Evolutionary conservation across 2,329 filamentous ascomycete species (phyloP).

Genomic region (Ophiocordyceps sinensis): DNA sequence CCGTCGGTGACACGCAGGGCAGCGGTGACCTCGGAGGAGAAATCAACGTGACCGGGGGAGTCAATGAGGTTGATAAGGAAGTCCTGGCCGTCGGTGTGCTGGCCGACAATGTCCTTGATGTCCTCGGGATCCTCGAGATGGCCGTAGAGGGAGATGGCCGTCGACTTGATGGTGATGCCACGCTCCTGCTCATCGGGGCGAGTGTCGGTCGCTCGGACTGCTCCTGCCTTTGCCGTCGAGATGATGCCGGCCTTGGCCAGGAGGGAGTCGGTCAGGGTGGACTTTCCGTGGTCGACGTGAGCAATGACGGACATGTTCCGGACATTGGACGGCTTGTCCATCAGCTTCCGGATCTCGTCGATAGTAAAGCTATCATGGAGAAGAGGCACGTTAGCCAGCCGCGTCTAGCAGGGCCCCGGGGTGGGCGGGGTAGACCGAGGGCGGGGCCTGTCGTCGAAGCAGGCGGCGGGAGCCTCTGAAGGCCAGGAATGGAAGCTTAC

Average conservation of each 20-base stretch:
- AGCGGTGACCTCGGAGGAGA: conserved; percentile 98
- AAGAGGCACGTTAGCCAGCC: conserved; percentile 31
- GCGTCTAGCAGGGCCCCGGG: conserved; percentile 16
- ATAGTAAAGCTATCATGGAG: conserved; percentile 72
- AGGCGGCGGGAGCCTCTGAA: neutral
- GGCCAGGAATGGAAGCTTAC: conserved; percentile 47
- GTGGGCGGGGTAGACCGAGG: conserved; percentile 19
- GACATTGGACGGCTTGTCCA: conserved; percentile 67
- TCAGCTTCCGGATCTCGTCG: conserved; percentile 71
- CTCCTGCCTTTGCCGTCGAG: conserved; percentile 92
- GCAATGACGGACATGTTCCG: conserved; percentile 99
- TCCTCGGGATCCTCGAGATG: conserved; percentile 69
- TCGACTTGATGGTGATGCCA: conserved; percentile 99
- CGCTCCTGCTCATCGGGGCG: conserved; percentile 97
- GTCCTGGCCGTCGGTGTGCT: conserved; percentile 80
- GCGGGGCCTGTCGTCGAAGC: neutral
- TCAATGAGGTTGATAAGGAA: conserved; percentile 99
- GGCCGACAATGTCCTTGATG: conserved; percentile 82
- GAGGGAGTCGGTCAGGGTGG: conserved; percentile 97
- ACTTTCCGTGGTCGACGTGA: conserved; percentile 99
- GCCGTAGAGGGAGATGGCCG: conserved; percentile 96
- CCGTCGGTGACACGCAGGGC: conserved; percentile 99
- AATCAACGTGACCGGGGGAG: conserved; percentile 99
- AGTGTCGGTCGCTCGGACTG: conserved; percentile 92
- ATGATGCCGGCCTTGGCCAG: conserved; percentile 99